Conservation (phyloP, 768 basidiomycete genomes). For the Amanita rubescens region DNA sequence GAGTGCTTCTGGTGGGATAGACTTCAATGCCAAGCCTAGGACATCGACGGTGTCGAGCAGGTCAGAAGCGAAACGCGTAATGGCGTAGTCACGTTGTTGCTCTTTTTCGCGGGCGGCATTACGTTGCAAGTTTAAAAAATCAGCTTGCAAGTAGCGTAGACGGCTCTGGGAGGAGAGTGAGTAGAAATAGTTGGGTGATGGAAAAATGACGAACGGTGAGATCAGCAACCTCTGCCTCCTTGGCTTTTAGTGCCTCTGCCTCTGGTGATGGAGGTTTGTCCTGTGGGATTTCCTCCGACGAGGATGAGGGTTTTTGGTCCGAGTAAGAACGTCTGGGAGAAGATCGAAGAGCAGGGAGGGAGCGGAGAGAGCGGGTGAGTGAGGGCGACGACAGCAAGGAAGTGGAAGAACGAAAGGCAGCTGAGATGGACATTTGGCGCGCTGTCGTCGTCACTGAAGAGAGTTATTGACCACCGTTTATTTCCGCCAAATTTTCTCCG, state of each 20-base stretch:
- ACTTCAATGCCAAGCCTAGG: slow-evolving; percentile 75
- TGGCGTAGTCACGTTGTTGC: slow-evolving; percentile 90
- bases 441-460: slow-evolving; percentile 8
- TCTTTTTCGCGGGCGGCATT: slow-evolving; percentile 88
- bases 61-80: slow-evolving; percentile 85
- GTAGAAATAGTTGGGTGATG: slow-evolving; percentile 6
- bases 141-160: slow-evolving; percentile 87
- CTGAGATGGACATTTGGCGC: slow-evolving; percentile 48
- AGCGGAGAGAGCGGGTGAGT: slow-evolving; percentile 22
- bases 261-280: slow-evolving; percentile 22
- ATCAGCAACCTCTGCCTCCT: slow-evolving; percentile 77
- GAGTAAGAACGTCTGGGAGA: slow-evolving; percentile 47
- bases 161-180: slow-evolving; percentile 51
- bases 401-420: slow-evolving; percentile 55
- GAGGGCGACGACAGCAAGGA: slow-evolving; percentile 46
- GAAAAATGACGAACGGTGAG: slow-evolving; percentile 51
- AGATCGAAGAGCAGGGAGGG: slow-evolving; percentile 17
- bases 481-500: slow-evolving; percentile 13
- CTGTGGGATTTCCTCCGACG: slow-evolving; percentile 21
- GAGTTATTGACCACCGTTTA: slow-evolving; percentile 7
- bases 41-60: slow-evolving; percentile 89
- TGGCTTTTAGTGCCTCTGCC: slow-evolving; percentile 64
- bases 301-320: slow-evolving; percentile 37
- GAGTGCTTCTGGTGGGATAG: slow-evolving; percentile 53
- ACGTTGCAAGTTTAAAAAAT: slow-evolving; percentile 92